Base-by-base conservation (phyloP, 164 flowering plant species). In the Aristolochia californica region DNA sequence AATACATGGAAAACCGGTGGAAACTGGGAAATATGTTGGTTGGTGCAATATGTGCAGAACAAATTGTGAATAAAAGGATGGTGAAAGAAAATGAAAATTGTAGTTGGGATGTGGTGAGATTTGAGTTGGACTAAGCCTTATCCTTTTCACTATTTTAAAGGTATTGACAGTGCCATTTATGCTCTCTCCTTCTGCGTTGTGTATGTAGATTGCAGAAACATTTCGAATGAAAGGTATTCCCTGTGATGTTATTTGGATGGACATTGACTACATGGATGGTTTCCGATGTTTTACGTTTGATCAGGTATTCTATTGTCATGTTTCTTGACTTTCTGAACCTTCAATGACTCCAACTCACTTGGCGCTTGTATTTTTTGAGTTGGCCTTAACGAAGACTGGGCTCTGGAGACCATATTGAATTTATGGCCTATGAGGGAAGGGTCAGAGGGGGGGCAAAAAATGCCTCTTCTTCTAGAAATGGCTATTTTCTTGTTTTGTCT, bases 211-310 rank as follows among this genome's bases (percentile, higher is more conserved):
- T 58, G 78, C 96, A 2, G 68, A 56, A 56, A 80, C 80, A 63
- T 91, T 91, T 62, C 75, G 96, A n/a, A 80, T 87, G 71, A 88
- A 85, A 70, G 71, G 62, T 22, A 88, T 91, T 60, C 98, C 98
- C 65, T 86, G 95, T 72, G 96, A 91, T 74, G 98, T 85, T 27
- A 73, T 91, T 67, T 91, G 98, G 98, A 87, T 91, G 91, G 98
- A 91, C 68, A 91, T 91, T 20, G 96, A 91, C 67, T 88, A 91
- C 78, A 91, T 88, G 98, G 84, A 91, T 78, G 96, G 95, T 23
- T 88, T 85, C 71, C 88, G 94, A 25, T 91, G 95, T 75, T 91
- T 85, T 69, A 91, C 96, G 60, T 91, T 88, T 71, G 95, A 88
- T 72, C 58, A 77, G 80, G 98, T 70, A 76, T 60, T 80, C 18